Conservation (phyloP, 2,329 filamentous ascomycete species). For the Colletotrichum plurivorum region DNA sequence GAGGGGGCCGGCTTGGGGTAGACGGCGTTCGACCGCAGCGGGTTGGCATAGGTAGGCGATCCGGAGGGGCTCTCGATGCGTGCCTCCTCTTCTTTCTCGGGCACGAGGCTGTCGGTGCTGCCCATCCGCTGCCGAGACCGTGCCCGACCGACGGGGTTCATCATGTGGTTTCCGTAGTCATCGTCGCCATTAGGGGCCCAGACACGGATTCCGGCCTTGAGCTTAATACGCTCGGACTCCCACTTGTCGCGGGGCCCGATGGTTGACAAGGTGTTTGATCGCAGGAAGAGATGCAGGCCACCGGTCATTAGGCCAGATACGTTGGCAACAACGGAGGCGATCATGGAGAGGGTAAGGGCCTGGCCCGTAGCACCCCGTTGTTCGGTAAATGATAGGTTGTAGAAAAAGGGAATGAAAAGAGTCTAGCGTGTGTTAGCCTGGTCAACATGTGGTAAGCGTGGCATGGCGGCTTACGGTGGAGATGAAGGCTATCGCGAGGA, state of each 20-base stretch:
- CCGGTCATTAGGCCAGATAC: conserved; percentile 76
- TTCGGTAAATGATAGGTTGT: conserved; percentile 64
- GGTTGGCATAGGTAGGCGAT: conserved; percentile 43
- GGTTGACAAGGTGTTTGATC: conserved; percentile 72
- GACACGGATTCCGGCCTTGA: conserved; percentile 61
- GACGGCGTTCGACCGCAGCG: conserved; percentile 51
- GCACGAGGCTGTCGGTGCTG: conserved; percentile 52
- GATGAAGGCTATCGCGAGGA: conserved; percentile 69
- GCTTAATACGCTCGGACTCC: conserved; percentile 62
- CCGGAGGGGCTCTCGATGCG: conserved; percentile 45
- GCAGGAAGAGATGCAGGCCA: conserved; percentile 76
- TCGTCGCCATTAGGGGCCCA: conserved; percentile 50
- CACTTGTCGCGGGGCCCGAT: conserved; percentile 64
- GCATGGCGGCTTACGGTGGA: conserved; percentile 65
- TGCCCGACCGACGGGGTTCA: conserved; percentile 50
- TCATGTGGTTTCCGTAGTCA: conserved; percentile 52
- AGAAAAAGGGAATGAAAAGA: conserved; percentile 76
- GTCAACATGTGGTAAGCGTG: background rate
- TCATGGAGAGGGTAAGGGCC: conserved; percentile 69
- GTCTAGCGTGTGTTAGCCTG: conserved; percentile 58
- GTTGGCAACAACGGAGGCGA: conserved; percentile 76
- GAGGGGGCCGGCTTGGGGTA: conserved; percentile 41
- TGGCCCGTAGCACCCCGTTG: conserved; percentile 52
- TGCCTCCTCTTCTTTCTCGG: conserved; percentile 51
- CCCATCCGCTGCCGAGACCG: conserved; percentile 49